Evolutionary conservation across 2,329 filamentous ascomycete species (phyloP).

Genomic region (Chaetomiaceae sp.): DNA sequence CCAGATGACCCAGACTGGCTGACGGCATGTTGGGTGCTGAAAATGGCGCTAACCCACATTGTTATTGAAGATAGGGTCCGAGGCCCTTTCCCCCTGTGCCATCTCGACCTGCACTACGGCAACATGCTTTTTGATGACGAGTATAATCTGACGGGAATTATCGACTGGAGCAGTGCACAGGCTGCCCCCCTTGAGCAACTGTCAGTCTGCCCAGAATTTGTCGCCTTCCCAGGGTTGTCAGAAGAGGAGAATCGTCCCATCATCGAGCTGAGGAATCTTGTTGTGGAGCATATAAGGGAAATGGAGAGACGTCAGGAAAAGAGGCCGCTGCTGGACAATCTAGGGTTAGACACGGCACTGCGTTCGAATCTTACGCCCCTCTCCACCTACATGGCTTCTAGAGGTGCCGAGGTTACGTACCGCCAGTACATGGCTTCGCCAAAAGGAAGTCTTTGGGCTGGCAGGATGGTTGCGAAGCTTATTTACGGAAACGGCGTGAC

Average conservation of each 20-base stretch:
- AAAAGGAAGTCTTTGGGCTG: too few relatives aligned
- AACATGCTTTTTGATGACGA: slow-evolving; percentile 37
- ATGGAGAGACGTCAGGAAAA: too few relatives aligned
- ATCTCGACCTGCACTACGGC: slow-evolving; percentile 30
- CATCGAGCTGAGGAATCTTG: not conserved
- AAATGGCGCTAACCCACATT: slow-evolving; percentile 29
- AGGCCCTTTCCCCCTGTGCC: slow-evolving; percentile 14
- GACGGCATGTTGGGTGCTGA: slow-evolving; percentile 33
- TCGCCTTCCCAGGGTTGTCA: slow-evolving; percentile 26
- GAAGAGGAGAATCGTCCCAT: not conserved
- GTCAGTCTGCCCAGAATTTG: slow-evolving; percentile 32
- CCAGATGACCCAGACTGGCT: slow-evolving; percentile 28
- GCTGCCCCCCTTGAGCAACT: slow-evolving; percentile 29
- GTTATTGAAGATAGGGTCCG: slow-evolving; percentile 29
- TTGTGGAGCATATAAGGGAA: not conserved
- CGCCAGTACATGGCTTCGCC: too few relatives aligned
- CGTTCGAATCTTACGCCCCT: too few relatives aligned
- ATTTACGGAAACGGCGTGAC: too few relatives aligned
- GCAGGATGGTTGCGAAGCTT: too few relatives aligned
- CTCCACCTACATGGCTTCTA: too few relatives aligned
- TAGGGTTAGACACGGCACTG: too few relatives aligned
- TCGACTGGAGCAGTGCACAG: slow-evolving; percentile 32
- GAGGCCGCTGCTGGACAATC: too few relatives aligned
- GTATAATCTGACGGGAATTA: slow-evolving; percentile 33
- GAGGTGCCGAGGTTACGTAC: too few relatives aligned